phyloP scores from a whole-genome alignment of 2,329 filamentous ascomycete species.

The Mycosphaerella arachidis region DNA sequence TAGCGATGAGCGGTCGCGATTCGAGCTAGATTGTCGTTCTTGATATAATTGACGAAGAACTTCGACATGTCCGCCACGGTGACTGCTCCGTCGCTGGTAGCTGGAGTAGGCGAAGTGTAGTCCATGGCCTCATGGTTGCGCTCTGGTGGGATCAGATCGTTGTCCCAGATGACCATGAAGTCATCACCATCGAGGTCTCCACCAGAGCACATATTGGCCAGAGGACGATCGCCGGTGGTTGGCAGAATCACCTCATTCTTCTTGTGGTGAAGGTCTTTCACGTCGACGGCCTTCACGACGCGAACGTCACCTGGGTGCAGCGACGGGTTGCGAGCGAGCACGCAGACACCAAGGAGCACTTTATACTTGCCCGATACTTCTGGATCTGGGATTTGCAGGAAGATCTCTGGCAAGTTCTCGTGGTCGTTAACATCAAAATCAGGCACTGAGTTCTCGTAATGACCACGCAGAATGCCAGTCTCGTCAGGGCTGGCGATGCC shows the following conservation, averaged over 20 bases:
- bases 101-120: conserved; percentile 58
- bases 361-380: conserved; percentile 49
- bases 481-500: conserved; percentile 88
- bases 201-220: conserved; percentile 92
- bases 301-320: conserved; percentile 89
- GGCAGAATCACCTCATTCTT: conserved; percentile 86
- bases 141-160: conserved; percentile 61
- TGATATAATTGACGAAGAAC: conserved; percentile 91
- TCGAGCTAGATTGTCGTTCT: conserved; percentile 72
- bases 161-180: conserved; percentile 90
- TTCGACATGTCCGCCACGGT: conserved; percentile 67
- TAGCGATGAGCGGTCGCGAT: conserved; percentile 83
- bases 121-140: conserved; percentile 78
- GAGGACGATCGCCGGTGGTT: conserved; percentile 72
- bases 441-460: conserved; percentile 44
- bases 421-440: not conserved
- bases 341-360: conserved; percentile 70
- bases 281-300: conserved; percentile 77
- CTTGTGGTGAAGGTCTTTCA: conserved; percentile 67
- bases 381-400: conserved; percentile 68
- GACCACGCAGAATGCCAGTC: conserved; percentile 67
- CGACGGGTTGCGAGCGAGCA: conserved; percentile 87
- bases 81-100: conserved; percentile 58
- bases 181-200: conserved; percentile 96
- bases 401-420: conserved; percentile 71